A percentile compares a stretch with the other conserved stretches of the same genome.
Conservation (phyloP, 2,329 filamentous ascomycete genomes). For the Fusarium sp. region DNA sequence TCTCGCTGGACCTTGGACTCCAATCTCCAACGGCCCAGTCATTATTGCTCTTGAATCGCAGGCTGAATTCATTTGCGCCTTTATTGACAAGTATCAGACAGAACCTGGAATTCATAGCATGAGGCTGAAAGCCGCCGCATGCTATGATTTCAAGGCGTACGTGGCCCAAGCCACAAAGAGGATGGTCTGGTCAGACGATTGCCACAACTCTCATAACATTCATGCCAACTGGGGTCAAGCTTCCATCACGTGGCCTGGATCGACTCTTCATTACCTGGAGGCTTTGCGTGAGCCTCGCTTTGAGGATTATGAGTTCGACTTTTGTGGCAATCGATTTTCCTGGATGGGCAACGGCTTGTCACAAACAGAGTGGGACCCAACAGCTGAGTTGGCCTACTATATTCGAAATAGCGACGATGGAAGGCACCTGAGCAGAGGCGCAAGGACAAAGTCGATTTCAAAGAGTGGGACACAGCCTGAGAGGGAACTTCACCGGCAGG, state of each 20-base stretch:
- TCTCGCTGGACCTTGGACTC: conserved; percentile 12
- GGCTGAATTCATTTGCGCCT: conserved; percentile 16
- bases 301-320: conserved; percentile 23
- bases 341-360: conserved; percentile 22
- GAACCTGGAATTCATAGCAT: conserved; percentile 14
- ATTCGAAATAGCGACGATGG: conserved; percentile 20
- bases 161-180: conserved; percentile 20
- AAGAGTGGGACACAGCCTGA: conserved; percentile 13
- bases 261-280: conserved; percentile 24
- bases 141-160: conserved; percentile 22
- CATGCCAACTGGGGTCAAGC: conserved; percentile 27
- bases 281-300: conserved; percentile 19
- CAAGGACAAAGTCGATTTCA: conserved; percentile 4
- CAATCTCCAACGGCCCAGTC: conserved; percentile 21
- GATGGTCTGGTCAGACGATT: conserved; percentile 31
- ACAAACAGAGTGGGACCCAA: conserved; percentile 29
- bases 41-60: conserved; percentile 24
- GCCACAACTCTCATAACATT: conserved; percentile 25
- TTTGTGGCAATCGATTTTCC: conserved; percentile 8
- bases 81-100: conserved; percentile 33
- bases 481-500: conserved; percentile 19
- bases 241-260: conserved; percentile 28
- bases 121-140: conserved; percentile 17
- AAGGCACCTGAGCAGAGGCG: conserved; percentile 10
- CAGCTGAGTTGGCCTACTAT: conserved; percentile 31